Evolutionary conservation across 2,329 filamentous ascomycete species (phyloP).

Genomic region (Aspergillus niger): DNA sequence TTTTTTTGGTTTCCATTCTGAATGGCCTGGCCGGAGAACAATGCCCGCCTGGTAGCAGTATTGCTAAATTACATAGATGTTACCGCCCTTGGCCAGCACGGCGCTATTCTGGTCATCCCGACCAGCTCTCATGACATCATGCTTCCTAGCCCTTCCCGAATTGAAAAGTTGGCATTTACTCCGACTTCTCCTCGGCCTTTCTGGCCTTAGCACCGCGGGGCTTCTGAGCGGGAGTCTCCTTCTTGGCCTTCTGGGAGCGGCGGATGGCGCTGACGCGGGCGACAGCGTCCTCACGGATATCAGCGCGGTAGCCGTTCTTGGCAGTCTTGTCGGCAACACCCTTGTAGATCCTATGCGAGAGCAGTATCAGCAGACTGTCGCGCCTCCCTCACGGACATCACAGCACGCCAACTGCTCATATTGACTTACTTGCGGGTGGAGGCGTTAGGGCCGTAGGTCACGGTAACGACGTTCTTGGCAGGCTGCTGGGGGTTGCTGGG

Average conservation of each 20-base stretch:
- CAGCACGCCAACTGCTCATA: background rate
- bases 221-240: constrained; percentile 74
- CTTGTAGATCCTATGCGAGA: constrained; percentile 73
- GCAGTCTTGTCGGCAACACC: constrained; percentile 78
- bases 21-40: constrained; percentile 16
- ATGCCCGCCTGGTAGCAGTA: constrained; percentile 20
- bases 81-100: constrained; percentile 30
- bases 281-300: constrained; percentile 76
- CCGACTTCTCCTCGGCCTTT: constrained; percentile 59
- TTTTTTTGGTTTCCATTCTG: constrained; percentile 18
- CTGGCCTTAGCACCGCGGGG: constrained; percentile 75
- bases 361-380: constrained; percentile 24
- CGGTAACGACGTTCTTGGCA: constrained; percentile 63
- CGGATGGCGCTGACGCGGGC: constrained; percentile 85
- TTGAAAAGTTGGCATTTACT: constrained; percentile 29
- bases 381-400: background rate
- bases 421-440: constrained; percentile 73
- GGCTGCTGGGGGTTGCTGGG: constrained; percentile 71
- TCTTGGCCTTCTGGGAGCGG: constrained; percentile 74
- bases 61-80: constrained; percentile 36
- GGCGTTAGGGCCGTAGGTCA: constrained; percentile 71
- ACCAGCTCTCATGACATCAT: constrained; percentile 18
- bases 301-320: constrained; percentile 81
- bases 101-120: constrained; percentile 21
- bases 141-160: constrained; percentile 7